Percentiles rank a stretch among this genome's conserved stretches.
phyloP scores from a whole-genome alignment of 306 rosid species.

The Spatholobus suberectus region DNA sequence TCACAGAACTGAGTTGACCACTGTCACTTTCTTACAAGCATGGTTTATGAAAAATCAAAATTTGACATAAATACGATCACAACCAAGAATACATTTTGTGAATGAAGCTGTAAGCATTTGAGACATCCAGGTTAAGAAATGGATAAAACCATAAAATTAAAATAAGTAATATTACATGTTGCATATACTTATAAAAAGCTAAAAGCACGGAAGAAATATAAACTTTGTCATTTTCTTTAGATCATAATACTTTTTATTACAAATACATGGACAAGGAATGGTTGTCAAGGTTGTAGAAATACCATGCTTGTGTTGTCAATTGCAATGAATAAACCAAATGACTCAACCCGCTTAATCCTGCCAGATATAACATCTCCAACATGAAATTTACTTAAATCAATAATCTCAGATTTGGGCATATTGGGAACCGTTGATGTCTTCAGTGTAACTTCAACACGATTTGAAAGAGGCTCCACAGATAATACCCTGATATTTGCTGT shows the following conservation, averaged over 20 bases:
- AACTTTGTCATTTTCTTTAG: background rate
- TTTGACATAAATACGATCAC: conserved; percentile 8
- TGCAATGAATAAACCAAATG: conserved; percentile 84
- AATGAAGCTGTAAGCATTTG: conserved; percentile 4
- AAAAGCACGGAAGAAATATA: background rate
- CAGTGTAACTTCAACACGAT: conserved; percentile 88
- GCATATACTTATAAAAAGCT: background rate
- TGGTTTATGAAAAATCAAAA: background rate
- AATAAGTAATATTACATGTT: background rate
- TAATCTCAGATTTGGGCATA: conserved; percentile 47
- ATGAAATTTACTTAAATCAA: conserved; percentile 62
- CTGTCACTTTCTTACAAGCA: background rate
- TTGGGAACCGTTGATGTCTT: conserved; percentile 55
- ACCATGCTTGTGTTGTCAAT: conserved; percentile 78
- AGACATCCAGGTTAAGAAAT: conserved; percentile 12
- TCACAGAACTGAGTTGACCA: conserved; percentile 3
- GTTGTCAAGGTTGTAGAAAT: conserved; percentile 35
- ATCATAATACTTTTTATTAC: background rate
- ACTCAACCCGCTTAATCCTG: conserved; percentile 79
- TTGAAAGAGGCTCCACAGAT: conserved; percentile 85
- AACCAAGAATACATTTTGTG: background rate
- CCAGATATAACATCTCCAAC: conserved; percentile 82
- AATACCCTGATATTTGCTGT: conserved; percentile 65
- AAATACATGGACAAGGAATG: conserved; percentile 29
- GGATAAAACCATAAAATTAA: background rate